Evolutionary conservation across 257 asterid species (phyloP).

Genomic region (Solanum etuberosum): DNA sequence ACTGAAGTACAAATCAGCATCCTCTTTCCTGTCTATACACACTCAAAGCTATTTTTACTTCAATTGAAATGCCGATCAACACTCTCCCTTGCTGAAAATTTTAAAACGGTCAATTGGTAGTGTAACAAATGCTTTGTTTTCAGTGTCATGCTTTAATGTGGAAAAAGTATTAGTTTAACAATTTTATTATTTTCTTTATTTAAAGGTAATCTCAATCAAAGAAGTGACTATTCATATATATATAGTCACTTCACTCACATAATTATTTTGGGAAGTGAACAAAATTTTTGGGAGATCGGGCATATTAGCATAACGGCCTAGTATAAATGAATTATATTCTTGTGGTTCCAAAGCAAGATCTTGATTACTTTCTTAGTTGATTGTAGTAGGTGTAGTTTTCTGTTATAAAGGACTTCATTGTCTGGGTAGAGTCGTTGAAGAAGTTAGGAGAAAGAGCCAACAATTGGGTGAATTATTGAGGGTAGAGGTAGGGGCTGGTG

Average conservation of each 20-base stretch:
- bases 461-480: not conserved
- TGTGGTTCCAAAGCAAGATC: not conserved
- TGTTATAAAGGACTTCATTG: not conserved
- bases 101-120: not conserved
- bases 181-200: not conserved
- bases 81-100: not conserved
- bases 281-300: not conserved
- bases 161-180: not conserved
- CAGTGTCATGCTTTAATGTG: not conserved
- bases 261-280: not conserved
- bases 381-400: not conserved
- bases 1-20: not conserved
- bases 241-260: not conserved
- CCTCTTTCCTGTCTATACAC: not conserved
- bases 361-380: not conserved
- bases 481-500: not conserved
- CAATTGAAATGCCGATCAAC: not conserved
- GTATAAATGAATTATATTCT: not conserved
- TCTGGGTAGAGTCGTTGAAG: not conserved
- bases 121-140: not conserved
- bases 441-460: not conserved
- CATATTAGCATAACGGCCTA: not conserved
- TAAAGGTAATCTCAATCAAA: not conserved
- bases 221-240: not conserved
- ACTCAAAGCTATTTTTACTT: not conserved